Base-by-base conservation (phyloP, 805 yeast species). In the Candida berthetii region DNA sequence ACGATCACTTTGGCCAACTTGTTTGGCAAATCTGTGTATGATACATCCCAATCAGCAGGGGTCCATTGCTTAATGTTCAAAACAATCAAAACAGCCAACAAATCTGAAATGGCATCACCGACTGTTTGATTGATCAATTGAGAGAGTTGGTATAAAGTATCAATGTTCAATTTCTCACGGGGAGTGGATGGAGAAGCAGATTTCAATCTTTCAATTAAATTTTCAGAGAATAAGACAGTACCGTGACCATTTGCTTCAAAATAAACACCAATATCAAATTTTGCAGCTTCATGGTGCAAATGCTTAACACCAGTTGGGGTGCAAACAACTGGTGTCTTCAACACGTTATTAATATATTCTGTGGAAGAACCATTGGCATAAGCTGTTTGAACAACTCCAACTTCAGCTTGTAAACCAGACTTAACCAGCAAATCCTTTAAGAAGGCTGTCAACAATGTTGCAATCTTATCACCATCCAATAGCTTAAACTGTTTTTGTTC, bases 191-290 rank as follows among this genome's bases (percentile, higher is more conserved):
- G 64, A 28, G 59, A 48, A 38, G 62, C 61, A 9, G 53, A 53
- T 2, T 53, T 52, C 43, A 77, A 68, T 6, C 68, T 66, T 27
- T 57, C 53, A 19, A 62, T 62, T 42, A 78, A 76, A 13, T 65
- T 60, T 1, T 77, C 71, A 4, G 86, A 78, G 58, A 93, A 93
- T 17, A 88, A 69, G 7, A 91, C 95, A 0, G 99, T 93, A 13
- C 99, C 99, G 58, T 93, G 99, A n/a, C 99, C 99, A 59, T 93
- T 93, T 41, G 99, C 99, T 67, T 93, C 99, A 54, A 93, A 93
- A 64, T 93, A 93, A 14, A 93, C 81, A 20, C 99, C 99, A 46
- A 91, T 74, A 55, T 89, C 98, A 56, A 76, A 93, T 35, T 78
- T 72, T 1, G 95, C 93, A 39, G 89, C 95, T 44, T 65, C 74